A percentile compares a stretch with the other conserved stretches of the same genome.
Conservation (phyloP, 2,329 filamentous ascomycete species). For the Tolypocladium tundrense region DNA sequence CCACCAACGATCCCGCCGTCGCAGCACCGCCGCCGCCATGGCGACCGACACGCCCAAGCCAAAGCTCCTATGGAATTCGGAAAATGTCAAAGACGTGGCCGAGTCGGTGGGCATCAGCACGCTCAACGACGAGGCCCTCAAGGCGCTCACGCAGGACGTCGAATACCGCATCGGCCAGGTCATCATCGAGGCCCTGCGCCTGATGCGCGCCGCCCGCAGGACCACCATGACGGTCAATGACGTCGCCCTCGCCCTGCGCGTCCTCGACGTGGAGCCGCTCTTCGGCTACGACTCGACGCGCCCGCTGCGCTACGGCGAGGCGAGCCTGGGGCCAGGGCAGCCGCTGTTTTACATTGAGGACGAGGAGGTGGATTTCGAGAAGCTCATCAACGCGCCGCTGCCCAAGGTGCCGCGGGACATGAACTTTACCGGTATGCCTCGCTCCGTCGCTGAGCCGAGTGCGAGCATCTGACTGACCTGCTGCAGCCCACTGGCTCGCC, state of each 20-base stretch:
- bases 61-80: constrained; percentile 79
- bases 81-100: constrained; percentile 91
- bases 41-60: constrained; percentile 32
- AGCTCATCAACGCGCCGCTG: constrained; percentile 90
- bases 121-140: constrained; percentile 75
- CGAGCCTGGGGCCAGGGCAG: constrained; percentile 84
- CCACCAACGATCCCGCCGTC: neutral
- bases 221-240: constrained; percentile 85
- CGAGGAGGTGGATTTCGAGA: constrained; percentile 97
- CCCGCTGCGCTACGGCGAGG: constrained; percentile 84
- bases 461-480: constrained; percentile 1
- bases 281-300: constrained; percentile 94
- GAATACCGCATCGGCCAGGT: constrained; percentile 93
- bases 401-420: constrained; percentile 92
- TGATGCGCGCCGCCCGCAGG: constrained; percentile 85
- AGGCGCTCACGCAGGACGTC: constrained; percentile 83
- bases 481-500: constrained; percentile 83
- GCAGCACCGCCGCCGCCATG: constrained; percentile 14
- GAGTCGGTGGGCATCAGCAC: constrained; percentile 85
- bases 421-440: constrained; percentile 67
- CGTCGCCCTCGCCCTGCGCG: constrained; percentile 72
- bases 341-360: constrained; percentile 96
- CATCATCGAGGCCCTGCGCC: constrained; percentile 85
- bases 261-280: constrained; percentile 86
- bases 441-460: neutral